Evolutionary conservation across 2,329 filamentous ascomycete genomes (phyloP).

Genomic region (Aspergillus chevalieri): DNA sequence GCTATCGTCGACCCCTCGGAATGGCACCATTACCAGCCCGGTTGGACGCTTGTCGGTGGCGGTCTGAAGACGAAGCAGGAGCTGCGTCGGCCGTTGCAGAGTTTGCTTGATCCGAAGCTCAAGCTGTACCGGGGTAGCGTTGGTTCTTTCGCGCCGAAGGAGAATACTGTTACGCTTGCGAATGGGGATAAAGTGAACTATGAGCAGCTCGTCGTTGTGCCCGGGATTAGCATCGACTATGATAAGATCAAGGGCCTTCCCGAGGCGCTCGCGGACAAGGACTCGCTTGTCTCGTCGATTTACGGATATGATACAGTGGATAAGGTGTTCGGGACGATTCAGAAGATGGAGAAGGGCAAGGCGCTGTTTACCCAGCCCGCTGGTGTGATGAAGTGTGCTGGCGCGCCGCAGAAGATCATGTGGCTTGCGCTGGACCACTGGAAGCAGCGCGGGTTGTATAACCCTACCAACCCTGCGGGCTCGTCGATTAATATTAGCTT

Average conservation of each 20-base stretch:
- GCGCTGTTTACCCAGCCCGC: conserved; percentile 57
- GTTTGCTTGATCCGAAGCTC: conserved; percentile 54
- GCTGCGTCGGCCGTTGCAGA: conserved; percentile 46
- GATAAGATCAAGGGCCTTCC: conserved; percentile 50
- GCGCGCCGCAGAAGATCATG: conserved; percentile 57
- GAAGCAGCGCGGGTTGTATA: conserved; percentile 50
- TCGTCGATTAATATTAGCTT: conserved; percentile 50
- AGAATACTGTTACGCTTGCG: conserved; percentile 51
- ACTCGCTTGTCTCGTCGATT: conserved; percentile 50
- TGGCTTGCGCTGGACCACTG: conserved; percentile 58
- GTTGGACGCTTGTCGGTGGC: conserved; percentile 63
- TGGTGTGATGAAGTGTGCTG: conserved; percentile 56
- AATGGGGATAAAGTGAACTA: conserved; percentile 55
- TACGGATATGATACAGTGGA: conserved; percentile 53
- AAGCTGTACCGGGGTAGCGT: conserved; percentile 55
- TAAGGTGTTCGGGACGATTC: conserved; percentile 48
- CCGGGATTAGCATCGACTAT: conserved; percentile 51
- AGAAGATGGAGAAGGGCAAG: conserved; percentile 44
- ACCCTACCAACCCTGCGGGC: conserved; percentile 26
- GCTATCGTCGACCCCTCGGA: conserved; percentile 58
- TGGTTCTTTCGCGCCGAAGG: conserved; percentile 46
- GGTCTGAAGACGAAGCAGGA: conserved; percentile 59
- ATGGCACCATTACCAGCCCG: conserved; percentile 64
- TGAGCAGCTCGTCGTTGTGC: conserved; percentile 59
- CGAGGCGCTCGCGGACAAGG: conserved; percentile 48